phyloP scores from a whole-genome alignment of 2,329 filamentous ascomycete species.

The Venturia carpophila region DNA sequence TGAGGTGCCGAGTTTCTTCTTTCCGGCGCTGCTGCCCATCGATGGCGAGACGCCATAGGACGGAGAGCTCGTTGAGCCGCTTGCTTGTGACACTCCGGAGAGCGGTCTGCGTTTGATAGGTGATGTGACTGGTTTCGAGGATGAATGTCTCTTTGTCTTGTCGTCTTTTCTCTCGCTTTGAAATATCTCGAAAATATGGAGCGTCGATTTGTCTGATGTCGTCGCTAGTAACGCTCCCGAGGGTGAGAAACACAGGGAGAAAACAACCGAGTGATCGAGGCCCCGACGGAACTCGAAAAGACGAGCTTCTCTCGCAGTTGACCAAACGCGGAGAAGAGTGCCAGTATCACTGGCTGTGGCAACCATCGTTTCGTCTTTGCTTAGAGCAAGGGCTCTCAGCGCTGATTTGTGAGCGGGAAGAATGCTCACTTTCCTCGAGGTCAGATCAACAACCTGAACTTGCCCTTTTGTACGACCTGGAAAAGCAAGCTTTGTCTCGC shows the following conservation, averaged over 20 bases:
- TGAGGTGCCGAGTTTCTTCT: slow-evolving; percentile 10
- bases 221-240: slow-evolving; percentile 73
- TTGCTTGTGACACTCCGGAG: neutral
- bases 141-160: slow-evolving; percentile 8
- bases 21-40: neutral
- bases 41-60: slow-evolving; percentile 12
- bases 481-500: slow-evolving; percentile 66
- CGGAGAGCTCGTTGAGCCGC: slow-evolving; percentile 2
- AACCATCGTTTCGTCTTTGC: slow-evolving; percentile 68
- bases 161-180: slow-evolving; percentile 15
- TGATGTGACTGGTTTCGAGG: neutral
- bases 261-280: slow-evolving; percentile 80
- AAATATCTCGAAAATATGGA: slow-evolving; percentile 81
- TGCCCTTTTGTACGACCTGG: slow-evolving; percentile 84
- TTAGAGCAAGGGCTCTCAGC: slow-evolving; percentile 71
- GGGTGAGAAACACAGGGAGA: slow-evolving; percentile 80
- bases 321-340: slow-evolving; percentile 80
- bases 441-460: slow-evolving; percentile 75
- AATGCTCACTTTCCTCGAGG: slow-evolving; percentile 78
- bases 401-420: slow-evolving; percentile 81
- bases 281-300: slow-evolving; percentile 80
- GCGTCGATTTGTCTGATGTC: slow-evolving; percentile 91
- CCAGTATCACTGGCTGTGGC: slow-evolving; percentile 91
- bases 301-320: slow-evolving; percentile 69
- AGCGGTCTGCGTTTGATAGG: neutral